phyloP scores from a whole-genome alignment of 371 early-diverging fungal species.

The Phascolomyces articulosus region DNA sequence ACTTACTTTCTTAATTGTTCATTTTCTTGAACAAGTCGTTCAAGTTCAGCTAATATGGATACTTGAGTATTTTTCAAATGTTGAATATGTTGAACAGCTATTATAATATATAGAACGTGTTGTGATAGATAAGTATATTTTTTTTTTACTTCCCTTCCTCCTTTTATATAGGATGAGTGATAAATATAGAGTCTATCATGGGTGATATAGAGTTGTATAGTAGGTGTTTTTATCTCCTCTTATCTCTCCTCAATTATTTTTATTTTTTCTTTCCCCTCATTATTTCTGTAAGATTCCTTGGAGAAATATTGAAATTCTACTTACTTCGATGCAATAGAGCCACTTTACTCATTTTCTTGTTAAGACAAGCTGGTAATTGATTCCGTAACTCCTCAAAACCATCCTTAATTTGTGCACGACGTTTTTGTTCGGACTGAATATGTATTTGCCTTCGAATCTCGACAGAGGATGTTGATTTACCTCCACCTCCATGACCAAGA shows the following conservation, averaged over 20 bases:
- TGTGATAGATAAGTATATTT: background rate
- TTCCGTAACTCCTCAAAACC: conserved; percentile 44
- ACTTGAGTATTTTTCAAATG: conserved; percentile 31
- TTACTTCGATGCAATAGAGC: conserved; percentile 37
- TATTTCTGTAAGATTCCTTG: no score
- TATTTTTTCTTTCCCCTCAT: background rate
- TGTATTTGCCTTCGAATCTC: conserved; percentile 47
- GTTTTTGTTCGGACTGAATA: conserved; percentile 51
- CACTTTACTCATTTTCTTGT: conserved; percentile 48
- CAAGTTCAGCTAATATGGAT: conserved; percentile 32
- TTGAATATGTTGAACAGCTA: conserved; percentile 35
- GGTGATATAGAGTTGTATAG: no score
- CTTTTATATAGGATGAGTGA: no score
- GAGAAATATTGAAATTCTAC: background rate
- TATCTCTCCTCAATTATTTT: background rate
- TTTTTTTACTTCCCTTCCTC: background rate
- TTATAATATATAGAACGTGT: background rate
- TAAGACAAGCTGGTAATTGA: conserved; percentile 38
- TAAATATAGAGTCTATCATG: no score
- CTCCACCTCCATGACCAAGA: no score
- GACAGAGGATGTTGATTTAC: conserved; percentile 6
- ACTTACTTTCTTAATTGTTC: conserved; percentile 31
- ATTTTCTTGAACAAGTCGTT: conserved; percentile 32
- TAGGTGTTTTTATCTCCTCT: background rate
- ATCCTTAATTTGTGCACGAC: conserved; percentile 51